Percentiles rank a stretch among this genome's conserved stretches.
Evolutionary conservation across 2,329 filamentous ascomycete genomes (phyloP).

Genomic region (Teratosphaeria destructans): DNA sequence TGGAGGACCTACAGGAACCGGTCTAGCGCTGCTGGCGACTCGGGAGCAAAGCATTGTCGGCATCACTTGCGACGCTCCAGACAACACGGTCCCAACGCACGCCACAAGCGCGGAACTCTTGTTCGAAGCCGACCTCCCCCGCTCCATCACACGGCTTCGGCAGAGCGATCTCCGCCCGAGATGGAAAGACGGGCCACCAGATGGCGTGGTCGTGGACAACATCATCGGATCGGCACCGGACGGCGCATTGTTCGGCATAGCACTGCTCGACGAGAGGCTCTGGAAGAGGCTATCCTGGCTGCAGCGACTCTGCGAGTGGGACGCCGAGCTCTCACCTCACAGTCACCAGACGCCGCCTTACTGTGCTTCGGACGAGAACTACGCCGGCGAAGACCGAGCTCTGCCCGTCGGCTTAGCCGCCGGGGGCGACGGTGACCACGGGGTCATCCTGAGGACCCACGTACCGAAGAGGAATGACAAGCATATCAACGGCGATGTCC

Average conservation of each 20-base stretch:
- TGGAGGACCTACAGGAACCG: neutral
- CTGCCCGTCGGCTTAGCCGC: constrained; percentile 17
- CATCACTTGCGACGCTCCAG: constrained; percentile 4
- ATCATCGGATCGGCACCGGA: constrained; percentile 42
- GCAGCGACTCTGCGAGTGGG: constrained; percentile 48
- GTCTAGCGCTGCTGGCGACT: constrained; percentile 12
- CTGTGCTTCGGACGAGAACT: constrained; percentile 6
- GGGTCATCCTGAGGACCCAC: constrained; percentile 13
- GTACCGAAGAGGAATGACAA: constrained; percentile 13
- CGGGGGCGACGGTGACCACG: constrained; percentile 12
- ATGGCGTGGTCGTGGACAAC: constrained; percentile 35
- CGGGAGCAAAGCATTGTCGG: constrained; percentile 19
- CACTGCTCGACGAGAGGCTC: constrained; percentile 50
- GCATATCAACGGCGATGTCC: constrained; percentile 34
- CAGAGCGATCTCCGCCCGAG: constrained; percentile 34
- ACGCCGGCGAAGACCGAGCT: constrained; percentile 7
- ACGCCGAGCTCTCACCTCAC: constrained; percentile 21
- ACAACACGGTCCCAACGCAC: neutral
- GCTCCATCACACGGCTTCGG: constrained; percentile 39
- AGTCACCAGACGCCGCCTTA: constrained; percentile 9
- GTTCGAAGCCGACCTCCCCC: constrained; percentile 34
- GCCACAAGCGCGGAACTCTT: constrained; percentile 20
- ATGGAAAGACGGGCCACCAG: constrained; percentile 25
- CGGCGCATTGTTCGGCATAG: constrained; percentile 48
- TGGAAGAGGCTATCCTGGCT: constrained; percentile 64